Base-by-base conservation (phyloP, 2,329 filamentous ascomycete species). In the Ophiostoma fasciatum region DNA sequence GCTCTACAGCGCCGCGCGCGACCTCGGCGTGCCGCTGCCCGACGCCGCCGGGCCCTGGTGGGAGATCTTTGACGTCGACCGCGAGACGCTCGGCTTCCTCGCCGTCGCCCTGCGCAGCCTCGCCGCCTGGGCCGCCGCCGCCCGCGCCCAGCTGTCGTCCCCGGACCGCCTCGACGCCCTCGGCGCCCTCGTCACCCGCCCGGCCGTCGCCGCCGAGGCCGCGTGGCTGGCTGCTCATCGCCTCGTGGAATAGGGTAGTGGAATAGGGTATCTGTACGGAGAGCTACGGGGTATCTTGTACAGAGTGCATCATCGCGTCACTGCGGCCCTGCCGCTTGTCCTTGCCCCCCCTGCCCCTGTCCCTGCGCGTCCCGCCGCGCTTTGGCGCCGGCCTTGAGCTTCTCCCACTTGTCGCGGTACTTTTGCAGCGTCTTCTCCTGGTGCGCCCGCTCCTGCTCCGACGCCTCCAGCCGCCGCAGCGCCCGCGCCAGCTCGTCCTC, bases 61-160 rank as follows among this genome's bases (percentile, higher is more conserved):
- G 90, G 87, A 94, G 56, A 83, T 96, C 0, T 96, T 96, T 54
- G 90, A 98, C 56, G 82, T 90, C 7, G 87, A 94, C 49, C 68
- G 90, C 34, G 90, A 98, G 61, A 85, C 94, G 53, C 64, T 98
- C 25, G 90, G 90, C 0, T 96, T 96, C 48, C 58, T 96, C 39
- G 85, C 93, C 4, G 82, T 94, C 10, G 85, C 70, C 0, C 72
- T 94, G 69, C 64, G 74, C 42, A 94, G 87, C 49, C 61, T 92
- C 37, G 76, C 80, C 43, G 75, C 72, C 1, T 84, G 80, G 58
- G 73, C 75, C 36, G 59, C 57, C 41, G 64, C 64, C 28, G 75
- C 82, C 49, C 66, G 57, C 48, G 63, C 65, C 34, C 28, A 36
- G 23, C 17, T n/a, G n/a, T n/a, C 28, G 13, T 14, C 73, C 60